Evolutionary conservation across 2,329 filamentous ascomycete species (phyloP), one percentile per base, ranked within the genome.

Genomic region (Alternaria sp.): DNA sequence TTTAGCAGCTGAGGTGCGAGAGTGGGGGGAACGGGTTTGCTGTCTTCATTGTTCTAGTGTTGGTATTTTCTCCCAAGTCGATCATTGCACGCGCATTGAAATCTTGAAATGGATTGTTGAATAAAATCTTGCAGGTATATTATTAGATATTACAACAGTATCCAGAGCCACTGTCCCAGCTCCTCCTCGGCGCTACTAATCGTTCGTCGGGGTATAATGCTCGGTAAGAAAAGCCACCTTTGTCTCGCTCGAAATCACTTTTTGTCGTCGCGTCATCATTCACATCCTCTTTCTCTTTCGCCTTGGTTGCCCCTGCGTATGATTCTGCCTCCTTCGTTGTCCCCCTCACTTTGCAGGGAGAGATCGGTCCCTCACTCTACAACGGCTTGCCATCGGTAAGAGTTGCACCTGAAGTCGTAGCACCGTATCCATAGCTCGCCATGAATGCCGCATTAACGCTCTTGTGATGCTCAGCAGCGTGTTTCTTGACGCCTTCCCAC

Each of bases 401-500:
- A 6, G 5, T 14, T 1, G 17, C 31, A 17, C 17, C 17, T 17
- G 17, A 17, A 14, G 29, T 11, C 11, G 44, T 21, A 48, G 44
- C 14, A n/a, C 60, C 67, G 21, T 37, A 53, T 14, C 70, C 72
- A 28, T 73, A 72, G 46, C 65, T 69, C 10, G 66, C 66, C 42
- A 63, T 49, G 21, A 71, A 73, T 2, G 72, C 72, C 0, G 69
- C 66, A 33, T 74, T 74, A 1, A 74, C 71, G 42, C 67, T 70
- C 39, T 64, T 61, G 57, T 74, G 72, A 45, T 74, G 72, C 66
- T 74, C 72, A 13, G 40, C 58, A 8, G 69, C 71, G 9, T 63
- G 64, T 17, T 64, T 61, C 63, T 74, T 74, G 54, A 74, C 53
- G 5, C 63, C 62, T 34, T 65, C 65, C 72, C 70, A 74, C 55